phyloP scores from a whole-genome alignment of 768 basidiomycete species.

The Suillus ampliporus region DNA sequence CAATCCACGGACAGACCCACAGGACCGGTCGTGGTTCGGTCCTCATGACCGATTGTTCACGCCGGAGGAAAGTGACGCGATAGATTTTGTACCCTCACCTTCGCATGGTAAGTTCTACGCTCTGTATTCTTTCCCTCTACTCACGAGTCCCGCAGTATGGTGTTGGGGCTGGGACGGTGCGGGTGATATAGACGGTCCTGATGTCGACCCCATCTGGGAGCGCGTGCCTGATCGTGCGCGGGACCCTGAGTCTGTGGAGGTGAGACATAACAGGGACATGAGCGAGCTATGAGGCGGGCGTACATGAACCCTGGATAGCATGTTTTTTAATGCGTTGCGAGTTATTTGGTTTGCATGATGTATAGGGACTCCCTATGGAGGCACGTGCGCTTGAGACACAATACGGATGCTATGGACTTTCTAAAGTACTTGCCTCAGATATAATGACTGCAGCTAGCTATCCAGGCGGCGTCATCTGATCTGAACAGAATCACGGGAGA shows the following conservation, averaged over 20 bases:
- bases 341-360: not conserved
- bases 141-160: conserved; percentile 69
- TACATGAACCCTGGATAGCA: not conserved
- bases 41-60: conserved; percentile 96
- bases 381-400: not conserved
- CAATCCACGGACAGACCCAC: conserved; percentile 94
- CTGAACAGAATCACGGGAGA: not conserved
- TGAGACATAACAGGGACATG: conserved; percentile 68
- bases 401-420: not conserved
- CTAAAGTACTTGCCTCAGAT: not conserved
- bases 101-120: conserved; percentile 64
- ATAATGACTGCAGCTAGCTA: not conserved
- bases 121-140: not conserved
- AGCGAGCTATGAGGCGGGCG: conserved; percentile 25
- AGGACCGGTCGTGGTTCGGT: conserved; percentile 97
- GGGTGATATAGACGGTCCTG: conserved; percentile 96
- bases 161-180: conserved; percentile 99
- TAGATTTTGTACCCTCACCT: conserved; percentile 83
- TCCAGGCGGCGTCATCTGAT: not conserved
- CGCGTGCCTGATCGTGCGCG: conserved; percentile 71
- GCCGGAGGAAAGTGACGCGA: conserved; percentile 78
- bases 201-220: conserved; percentile 99
- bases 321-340: not conserved
- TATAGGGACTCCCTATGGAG: not conserved
- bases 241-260: conserved; percentile 59